These are phyloP conservation scores for Diaporthe batatas DNA, from an alignment of 2,329 filamentous ascomycete genomes.

Conservation along the genomic window DNA sequence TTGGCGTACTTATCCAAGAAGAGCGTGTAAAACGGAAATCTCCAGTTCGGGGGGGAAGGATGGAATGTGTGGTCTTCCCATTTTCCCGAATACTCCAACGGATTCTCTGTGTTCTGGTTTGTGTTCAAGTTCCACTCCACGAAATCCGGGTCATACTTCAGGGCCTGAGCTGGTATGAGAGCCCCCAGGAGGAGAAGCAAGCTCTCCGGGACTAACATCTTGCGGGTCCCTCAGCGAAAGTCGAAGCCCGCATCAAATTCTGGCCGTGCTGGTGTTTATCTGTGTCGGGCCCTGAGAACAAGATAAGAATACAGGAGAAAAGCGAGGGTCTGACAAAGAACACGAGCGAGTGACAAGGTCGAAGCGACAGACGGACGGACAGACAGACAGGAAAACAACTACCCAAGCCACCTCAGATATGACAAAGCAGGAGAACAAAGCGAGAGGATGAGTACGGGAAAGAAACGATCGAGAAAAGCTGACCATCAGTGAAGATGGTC, in stretches of 20 bases:
- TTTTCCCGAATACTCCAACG: constrained; percentile 67
- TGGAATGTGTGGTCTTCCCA: constrained; percentile 65
- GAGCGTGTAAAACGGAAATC: constrained; percentile 75
- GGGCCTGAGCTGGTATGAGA: constrained; percentile 35
- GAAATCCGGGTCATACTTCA: constrained; percentile 42
- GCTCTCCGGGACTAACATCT: constrained; percentile 44
- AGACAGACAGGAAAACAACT: constrained; percentile 41
- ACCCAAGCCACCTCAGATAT: constrained; percentile 24
- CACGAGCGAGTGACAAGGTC: constrained; percentile 39
- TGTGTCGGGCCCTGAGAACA: neutral
- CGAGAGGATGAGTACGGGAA: constrained; percentile 18
- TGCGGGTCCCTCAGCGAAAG: constrained; percentile 38
- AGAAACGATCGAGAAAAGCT: constrained; percentile 18
- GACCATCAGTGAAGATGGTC: constrained; percentile 23
- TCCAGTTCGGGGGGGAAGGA: constrained; percentile 69
- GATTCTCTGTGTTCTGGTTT: constrained; percentile 62
- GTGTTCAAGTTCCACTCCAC: constrained; percentile 44
- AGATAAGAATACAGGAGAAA: constrained; percentile 11
- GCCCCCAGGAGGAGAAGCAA: constrained; percentile 41
- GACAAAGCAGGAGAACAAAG: constrained; percentile 17
- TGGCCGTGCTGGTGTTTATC: neutral
- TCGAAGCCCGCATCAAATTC: constrained; percentile 36
- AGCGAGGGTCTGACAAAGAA: constrained; percentile 35
- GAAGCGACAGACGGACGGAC: constrained; percentile 24
- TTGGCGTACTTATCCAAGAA: constrained; percentile 75